A percentile compares a stretch with the other conserved stretches of the same genome.
Conservation (phyloP, 371 early-diverging fungal species). For the Circinella minor region DNA sequence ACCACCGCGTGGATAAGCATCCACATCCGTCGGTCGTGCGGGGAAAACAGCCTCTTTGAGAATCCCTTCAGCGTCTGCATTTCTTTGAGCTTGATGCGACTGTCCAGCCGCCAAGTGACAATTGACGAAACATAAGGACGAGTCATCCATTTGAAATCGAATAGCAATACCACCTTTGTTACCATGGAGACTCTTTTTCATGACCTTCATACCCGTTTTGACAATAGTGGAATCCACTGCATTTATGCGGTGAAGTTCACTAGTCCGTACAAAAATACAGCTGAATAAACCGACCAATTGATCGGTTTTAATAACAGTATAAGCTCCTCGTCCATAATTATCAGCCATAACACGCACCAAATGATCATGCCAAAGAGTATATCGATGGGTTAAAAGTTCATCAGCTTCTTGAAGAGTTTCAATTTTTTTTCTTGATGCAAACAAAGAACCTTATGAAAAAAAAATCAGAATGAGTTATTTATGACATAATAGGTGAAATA, state of each 20-base stretch:
- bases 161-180: constrained; percentile 91
- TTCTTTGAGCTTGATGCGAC: constrained; percentile 72
- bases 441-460: constrained; percentile 54
- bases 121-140: constrained; percentile 85
- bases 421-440: constrained; percentile 60
- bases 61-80: constrained; percentile 75
- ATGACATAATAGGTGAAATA: too few relatives aligned
- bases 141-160: constrained; percentile 75
- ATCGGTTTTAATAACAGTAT: constrained; percentile 73
- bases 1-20: constrained; percentile 16
- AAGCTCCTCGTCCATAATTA: constrained; percentile 49
- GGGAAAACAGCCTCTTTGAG: constrained; percentile 65
- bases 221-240: constrained; percentile 48
- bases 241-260: constrained; percentile 29
- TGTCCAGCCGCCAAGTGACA: constrained; percentile 90
- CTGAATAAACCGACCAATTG: constrained; percentile 84
- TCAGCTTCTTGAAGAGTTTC: constrained; percentile 52
- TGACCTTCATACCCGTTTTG: constrained; percentile 84
- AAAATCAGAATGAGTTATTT: background rate
- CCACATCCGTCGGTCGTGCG: constrained; percentile 31
- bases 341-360: constrained; percentile 59
- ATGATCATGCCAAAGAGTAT: constrained; percentile 74
- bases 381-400: constrained; percentile 60
- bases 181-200: constrained; percentile 65
- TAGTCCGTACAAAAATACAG: constrained; percentile 67